Evolutionary conservation across 2,329 filamentous ascomycete genomes (phyloP).

Genomic region (Trichoderma sp.): DNA sequence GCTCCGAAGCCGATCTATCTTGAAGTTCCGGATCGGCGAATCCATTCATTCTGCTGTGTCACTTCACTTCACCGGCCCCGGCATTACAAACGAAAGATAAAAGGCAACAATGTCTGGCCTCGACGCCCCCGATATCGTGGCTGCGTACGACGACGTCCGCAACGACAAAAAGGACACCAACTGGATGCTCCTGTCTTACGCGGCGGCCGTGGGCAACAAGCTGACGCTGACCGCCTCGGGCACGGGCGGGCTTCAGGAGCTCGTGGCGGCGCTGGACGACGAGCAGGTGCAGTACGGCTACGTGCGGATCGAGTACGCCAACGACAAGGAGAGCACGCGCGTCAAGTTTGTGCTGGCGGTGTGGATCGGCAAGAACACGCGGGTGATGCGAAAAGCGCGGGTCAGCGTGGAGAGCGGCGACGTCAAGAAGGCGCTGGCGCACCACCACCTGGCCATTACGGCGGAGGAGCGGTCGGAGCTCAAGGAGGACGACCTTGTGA

Average conservation of each 20-base stretch:
- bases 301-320: conserved; percentile 65
- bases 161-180: conserved; percentile 64
- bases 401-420: conserved; percentile 65
- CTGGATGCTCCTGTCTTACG: conserved; percentile 66
- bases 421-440: conserved; percentile 62
- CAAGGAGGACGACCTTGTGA: conserved; percentile 59
- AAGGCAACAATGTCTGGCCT: conserved; percentile 51
- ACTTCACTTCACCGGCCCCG: neutral
- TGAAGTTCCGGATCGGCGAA: neutral
- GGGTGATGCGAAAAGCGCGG: conserved; percentile 68
- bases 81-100: neutral
- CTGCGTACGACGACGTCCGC: conserved; percentile 66
- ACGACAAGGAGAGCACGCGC: conserved; percentile 66
- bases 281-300: conserved; percentile 65
- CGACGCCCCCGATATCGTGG: conserved; percentile 57
- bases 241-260: conserved; percentile 58
- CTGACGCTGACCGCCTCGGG: conserved; percentile 58
- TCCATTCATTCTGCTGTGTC: neutral
- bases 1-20: neutral
- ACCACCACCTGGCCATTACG: conserved; percentile 65
- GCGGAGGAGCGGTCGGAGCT: conserved; percentile 60
- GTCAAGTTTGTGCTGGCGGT: conserved; percentile 67
- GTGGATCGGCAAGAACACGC: conserved; percentile 65
- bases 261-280: conserved; percentile 56
- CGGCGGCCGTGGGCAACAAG: conserved; percentile 53